These are phyloP conservation scores for Phytophthora brassicae DNA, from an alignment of 352 stramenopile species.

Conservation along the genomic window DNA sequence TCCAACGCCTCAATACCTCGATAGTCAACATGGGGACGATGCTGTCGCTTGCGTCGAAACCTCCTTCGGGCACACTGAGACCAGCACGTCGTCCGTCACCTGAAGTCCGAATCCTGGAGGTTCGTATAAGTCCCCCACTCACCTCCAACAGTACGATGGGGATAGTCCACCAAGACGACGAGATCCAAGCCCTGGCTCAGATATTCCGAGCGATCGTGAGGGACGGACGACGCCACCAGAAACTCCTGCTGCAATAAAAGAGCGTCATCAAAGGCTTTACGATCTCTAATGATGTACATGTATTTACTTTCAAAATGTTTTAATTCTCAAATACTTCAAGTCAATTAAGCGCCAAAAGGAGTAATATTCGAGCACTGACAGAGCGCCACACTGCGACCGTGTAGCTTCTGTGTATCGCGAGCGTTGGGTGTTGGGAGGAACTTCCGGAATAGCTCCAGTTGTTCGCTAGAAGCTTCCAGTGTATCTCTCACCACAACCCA, in stretches of 20 bases:
- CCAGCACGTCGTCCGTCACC: conserved; percentile 12
- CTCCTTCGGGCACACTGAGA: conserved; percentile 2
- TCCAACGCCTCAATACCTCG: background rate
- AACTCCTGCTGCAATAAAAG: conserved; percentile 19
- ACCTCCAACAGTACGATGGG: conserved; percentile 14
- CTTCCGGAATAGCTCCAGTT: conserved; percentile 52
- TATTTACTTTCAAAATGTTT: conserved; percentile 16
- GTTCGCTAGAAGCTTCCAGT: conserved; percentile 46
- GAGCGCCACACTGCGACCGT: conserved; percentile 39
- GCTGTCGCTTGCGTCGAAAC: conserved; percentile 13
- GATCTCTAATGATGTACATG: conserved; percentile 13
- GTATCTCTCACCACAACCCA: conserved; percentile 64
- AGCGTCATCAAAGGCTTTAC: conserved; percentile 9
- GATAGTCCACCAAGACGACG: conserved; percentile 15
- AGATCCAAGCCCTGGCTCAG: conserved; percentile 19
- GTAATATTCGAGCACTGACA: conserved; percentile 26
- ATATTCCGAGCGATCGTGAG: conserved; percentile 29
- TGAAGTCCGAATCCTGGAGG: conserved; percentile 11
- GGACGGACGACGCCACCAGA: conserved; percentile 19
- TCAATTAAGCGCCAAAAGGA: conserved; percentile 23
- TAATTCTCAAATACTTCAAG: background rate
- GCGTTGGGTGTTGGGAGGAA: conserved; percentile 52
- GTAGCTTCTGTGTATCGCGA: conserved; percentile 48
- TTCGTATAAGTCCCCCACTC: conserved; percentile 8
- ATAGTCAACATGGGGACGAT: conserved; percentile 17